Evolutionary conservation across 2,329 filamentous ascomycete species (phyloP).

Genomic region (Beauveria caledonica): DNA sequence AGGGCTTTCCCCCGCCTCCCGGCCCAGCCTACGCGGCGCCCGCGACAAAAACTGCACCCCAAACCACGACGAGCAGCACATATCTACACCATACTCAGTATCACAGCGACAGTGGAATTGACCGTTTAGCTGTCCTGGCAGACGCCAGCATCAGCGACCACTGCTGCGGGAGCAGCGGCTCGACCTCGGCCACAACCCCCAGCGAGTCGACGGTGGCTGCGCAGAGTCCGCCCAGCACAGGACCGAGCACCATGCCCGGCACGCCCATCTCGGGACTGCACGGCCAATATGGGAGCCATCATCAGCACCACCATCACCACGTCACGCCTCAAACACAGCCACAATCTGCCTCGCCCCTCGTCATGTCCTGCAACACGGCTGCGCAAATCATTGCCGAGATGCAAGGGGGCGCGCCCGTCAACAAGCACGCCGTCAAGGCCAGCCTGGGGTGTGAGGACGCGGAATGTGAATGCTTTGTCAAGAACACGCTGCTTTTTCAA

Average conservation of each 20-base stretch:
- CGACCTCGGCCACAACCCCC: slow-evolving; percentile 1
- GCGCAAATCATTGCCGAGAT: slow-evolving; percentile 32
- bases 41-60: not conserved
- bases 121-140: slow-evolving; percentile 31
- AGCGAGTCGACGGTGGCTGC: not conserved
- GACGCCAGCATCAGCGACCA: slow-evolving; percentile 27
- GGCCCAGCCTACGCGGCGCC: not conserved
- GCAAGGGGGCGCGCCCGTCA: slow-evolving; percentile 24
- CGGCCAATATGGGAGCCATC: not conserved
- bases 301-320: not conserved
- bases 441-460: slow-evolving; percentile 22
- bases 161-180: slow-evolving; percentile 13
- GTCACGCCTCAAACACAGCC: not conserved
- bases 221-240: slow-evolving; percentile 7
- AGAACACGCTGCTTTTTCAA: slow-evolving; percentile 13
- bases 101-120: slow-evolving; percentile 13
- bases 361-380: slow-evolving; percentile 28
- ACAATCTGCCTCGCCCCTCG: slow-evolving; percentile 18
- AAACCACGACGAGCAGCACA: not conserved
- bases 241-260: slow-evolving; percentile 11
- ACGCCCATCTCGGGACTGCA: slow-evolving; percentile 4
- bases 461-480: slow-evolving; percentile 13
- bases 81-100: slow-evolving; percentile 2
- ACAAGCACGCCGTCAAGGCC: slow-evolving; percentile 16
- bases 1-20: not conserved